Evolutionary conservation across 1,284 basidiomycete species (phyloP), one percentile per base, ranked within the genome.

Genomic region (Cystobasidium slooffiae): DNA sequence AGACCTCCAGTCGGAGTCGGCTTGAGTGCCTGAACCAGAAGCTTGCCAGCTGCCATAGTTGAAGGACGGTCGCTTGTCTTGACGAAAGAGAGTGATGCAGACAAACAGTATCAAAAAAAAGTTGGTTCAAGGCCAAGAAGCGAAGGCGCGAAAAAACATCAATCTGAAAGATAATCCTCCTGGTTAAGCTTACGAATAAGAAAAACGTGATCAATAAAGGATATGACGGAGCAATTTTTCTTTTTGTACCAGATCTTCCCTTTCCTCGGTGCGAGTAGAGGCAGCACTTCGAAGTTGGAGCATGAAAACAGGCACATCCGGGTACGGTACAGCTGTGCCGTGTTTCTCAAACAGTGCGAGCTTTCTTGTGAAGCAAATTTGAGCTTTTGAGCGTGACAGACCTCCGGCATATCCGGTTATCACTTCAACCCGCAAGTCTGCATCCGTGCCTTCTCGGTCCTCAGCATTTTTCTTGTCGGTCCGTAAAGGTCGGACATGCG

Each of bases 1-100:
- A 59, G 41, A 39, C 49, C 43, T 53, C 70, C 70, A 7, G 70
- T 65, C 1, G 62, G 51, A 9, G 70, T 73, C 20, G 70, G 70
- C 24, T 65, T 53, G 51, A 73, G 46, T 10, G 70, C 70, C 52
- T 59, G 37, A 8, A 73, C 12, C 47, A 73, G 62, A 39, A 73
- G 63, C 3, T 66, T 66, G 62, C 53, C 49, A 0, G 55, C 44
- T n/a, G 66, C 55, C 66, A 56, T 68, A 1, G 3, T 55, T 39
- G 3, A 31, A 4, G 56, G 39, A 16, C 7, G 20, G 14, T 39
- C 24, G 12, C 18, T 2, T 37, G 20, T 24, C 14, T 44, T 18
- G 39, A 61, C 1, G 59, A 61, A 20, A 55, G 39, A 43, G 61
- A 20, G 61, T 49, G 8, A 39, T 62, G n/a, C 2, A 18, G 52